Conservation (phyloP, 805 yeast species). For the Candida peoriensis region DNA sequence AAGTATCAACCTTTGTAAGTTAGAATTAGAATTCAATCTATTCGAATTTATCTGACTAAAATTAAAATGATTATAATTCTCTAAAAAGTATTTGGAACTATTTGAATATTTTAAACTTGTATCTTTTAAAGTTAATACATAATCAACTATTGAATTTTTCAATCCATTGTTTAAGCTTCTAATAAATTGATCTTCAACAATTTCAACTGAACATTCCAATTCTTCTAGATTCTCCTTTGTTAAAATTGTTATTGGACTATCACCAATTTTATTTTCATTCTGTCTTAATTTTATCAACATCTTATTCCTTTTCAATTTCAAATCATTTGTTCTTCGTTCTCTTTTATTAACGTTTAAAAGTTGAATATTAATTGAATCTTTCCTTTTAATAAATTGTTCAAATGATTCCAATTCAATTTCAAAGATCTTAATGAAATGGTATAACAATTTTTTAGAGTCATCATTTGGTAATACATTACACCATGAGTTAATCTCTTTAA, state of each 20-base stretch:
- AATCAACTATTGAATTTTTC: slow-evolving; percentile 41
- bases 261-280: slow-evolving; percentile 42
- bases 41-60: no score
- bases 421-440: slow-evolving; percentile 35
- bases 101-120: slow-evolving; percentile 16
- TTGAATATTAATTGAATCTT: slow-evolving; percentile 39
- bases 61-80: slow-evolving; percentile 11
- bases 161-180: slow-evolving; percentile 42
- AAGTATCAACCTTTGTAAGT: slow-evolving; percentile 22
- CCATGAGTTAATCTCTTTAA: slow-evolving; percentile 40
- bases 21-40: slow-evolving; percentile 10
- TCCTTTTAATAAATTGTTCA: slow-evolving; percentile 35
- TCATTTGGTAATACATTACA: slow-evolving; percentile 32
- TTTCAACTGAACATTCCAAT: slow-evolving; percentile 42
- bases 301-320: slow-evolving; percentile 32
- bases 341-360: slow-evolving; percentile 43
- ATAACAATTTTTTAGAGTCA: slow-evolving; percentile 34
- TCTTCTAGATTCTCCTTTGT: slow-evolving; percentile 50
- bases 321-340: slow-evolving; percentile 41
- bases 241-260: slow-evolving; percentile 37
- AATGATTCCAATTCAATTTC: slow-evolving; percentile 32
- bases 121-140: slow-evolving; percentile 23
- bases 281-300: slow-evolving; percentile 35
- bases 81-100: slow-evolving; percentile 17
- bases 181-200: slow-evolving; percentile 46